Evolutionary conservation across 1,139 yeast species (phyloP), one percentile per base, ranked within the genome.

Genomic region (Meyerozyma carpophila): DNA sequence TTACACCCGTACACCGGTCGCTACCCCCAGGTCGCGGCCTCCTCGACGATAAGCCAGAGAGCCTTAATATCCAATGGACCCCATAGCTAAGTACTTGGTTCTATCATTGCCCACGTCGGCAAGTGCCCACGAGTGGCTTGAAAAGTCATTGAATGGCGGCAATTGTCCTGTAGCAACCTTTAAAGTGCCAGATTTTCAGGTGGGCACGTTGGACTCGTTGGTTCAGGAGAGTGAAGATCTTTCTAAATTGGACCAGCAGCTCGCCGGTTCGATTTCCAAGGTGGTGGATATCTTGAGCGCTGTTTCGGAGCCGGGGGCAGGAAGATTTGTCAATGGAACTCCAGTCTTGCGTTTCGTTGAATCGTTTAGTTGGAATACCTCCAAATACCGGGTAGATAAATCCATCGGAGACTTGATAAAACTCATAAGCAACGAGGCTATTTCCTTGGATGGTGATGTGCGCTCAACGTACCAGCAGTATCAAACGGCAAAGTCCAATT

Each of bases 151-250:
- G 45, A 67, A 66, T 51, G 73, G 68, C 25, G 82, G 81, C 11
- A 66, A 64, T 46, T 58, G 58, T 40, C 66, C 69, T 13, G 57
- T 76, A 40, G 59, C 64, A 46, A 67, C 68, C 45, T 79, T 87
- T 49, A 69, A 72, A 37, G 73, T 90, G 43, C 98, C 98, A n/a
- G 82, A 77, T 51, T 91, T 93, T 65, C 94, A 93, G 65, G 88
- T 93, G 52, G 98, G 98, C 31, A 91, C 98, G 3, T 76, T 93
- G 59, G 99, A 94, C 66, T 84, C 91, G 36, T 75, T 93, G 49
- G 95, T 93, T 44, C 82, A 84, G 56, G 93, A 90, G 65, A 82
- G 93, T 61, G 98, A 94, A 57, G 98, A 91, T 59, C 74, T 94
- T 48, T 71, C 79, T 41, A 90, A 89, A 62, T 69, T 84, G 45